These are phyloP conservation scores for Laguncularia racemosa DNA, from an alignment of 345 rosid species.

Conservation along the genomic window DNA sequence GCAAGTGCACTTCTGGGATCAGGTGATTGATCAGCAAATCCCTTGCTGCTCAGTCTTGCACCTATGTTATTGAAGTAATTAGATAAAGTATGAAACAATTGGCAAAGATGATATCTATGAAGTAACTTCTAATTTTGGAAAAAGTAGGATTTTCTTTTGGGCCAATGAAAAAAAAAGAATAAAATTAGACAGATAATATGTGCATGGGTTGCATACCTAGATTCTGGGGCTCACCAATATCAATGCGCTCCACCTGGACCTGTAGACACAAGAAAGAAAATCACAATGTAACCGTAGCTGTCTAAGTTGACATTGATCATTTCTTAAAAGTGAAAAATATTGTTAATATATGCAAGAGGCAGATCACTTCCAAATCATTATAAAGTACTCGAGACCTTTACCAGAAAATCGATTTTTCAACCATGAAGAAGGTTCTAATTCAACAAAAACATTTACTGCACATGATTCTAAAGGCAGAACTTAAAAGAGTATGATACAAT, in stretches of 20 bases:
- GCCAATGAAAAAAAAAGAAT: background rate
- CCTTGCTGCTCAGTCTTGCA: slow-evolving; percentile 23
- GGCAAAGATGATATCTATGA: background rate
- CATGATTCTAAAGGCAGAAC: no score
- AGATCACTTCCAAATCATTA: no score
- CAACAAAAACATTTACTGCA: no score
- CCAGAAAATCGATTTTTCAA: no score
- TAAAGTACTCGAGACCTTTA: no score
- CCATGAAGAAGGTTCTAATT: no score
- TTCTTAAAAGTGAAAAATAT: no score
- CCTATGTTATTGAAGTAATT: slow-evolving; percentile 12
- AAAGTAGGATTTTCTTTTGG: background rate
- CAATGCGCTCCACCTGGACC: slow-evolving; percentile 85
- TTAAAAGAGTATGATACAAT: no score
- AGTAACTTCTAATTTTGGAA: no score
- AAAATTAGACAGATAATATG: background rate
- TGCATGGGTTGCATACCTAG: slow-evolving; percentile 30
- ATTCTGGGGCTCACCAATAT: slow-evolving; percentile 47
- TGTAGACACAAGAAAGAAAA: slow-evolving; percentile 11
- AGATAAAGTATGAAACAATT: background rate
- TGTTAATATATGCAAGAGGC: no score
- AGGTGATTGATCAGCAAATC: slow-evolving; percentile 25
- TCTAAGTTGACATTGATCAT: no score
- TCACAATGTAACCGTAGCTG: no score
- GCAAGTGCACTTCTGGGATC: slow-evolving; percentile 21